Percentiles rank a stretch among this genome's conserved stretches.
Evolutionary conservation across 1,139 yeast genomes (phyloP).

Genomic region (Candida sp.): DNA sequence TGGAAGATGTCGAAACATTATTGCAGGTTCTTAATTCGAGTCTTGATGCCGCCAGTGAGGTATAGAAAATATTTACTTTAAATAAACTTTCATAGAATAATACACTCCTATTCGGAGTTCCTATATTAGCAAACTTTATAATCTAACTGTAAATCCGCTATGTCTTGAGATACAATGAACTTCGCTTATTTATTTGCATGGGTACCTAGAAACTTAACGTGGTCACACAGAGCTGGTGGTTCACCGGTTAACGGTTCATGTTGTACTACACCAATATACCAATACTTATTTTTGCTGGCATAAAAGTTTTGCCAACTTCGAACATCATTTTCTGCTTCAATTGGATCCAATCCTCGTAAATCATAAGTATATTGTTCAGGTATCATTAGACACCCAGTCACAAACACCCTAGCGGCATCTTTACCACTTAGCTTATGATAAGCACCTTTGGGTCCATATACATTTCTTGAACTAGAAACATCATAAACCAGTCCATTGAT

Average conservation of each 20-base stretch:
- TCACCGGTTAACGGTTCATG: conserved; percentile 35
- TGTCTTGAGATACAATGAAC: too few species aligned
- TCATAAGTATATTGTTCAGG: conserved; percentile 64
- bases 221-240: conserved; percentile 36
- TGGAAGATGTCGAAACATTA: conserved; percentile 58
- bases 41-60: conserved; percentile 48
- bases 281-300: conserved; percentile 45
- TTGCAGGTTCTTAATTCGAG: conserved; percentile 55
- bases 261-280: conserved; percentile 60
- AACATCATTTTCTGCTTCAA: conserved; percentile 28
- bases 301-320: conserved; percentile 54
- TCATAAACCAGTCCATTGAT: conserved; percentile 70
- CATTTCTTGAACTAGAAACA: conserved; percentile 49
- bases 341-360: conserved; percentile 53
- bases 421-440: conserved; percentile 62
- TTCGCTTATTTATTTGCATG: background rate
- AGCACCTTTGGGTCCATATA: conserved; percentile 67
- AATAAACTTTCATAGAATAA: too few species aligned
- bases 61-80: background rate
- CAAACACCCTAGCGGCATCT: conserved; percentile 73
- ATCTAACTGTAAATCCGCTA: too few species aligned
- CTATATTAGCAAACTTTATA: too few species aligned
- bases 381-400: conserved; percentile 69
- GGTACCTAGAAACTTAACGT: conserved; percentile 31
- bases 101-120: too few species aligned